phyloP scores from a whole-genome alignment of 495 filamentous ascomycete genomes.

The Tuber aestivum region DNA sequence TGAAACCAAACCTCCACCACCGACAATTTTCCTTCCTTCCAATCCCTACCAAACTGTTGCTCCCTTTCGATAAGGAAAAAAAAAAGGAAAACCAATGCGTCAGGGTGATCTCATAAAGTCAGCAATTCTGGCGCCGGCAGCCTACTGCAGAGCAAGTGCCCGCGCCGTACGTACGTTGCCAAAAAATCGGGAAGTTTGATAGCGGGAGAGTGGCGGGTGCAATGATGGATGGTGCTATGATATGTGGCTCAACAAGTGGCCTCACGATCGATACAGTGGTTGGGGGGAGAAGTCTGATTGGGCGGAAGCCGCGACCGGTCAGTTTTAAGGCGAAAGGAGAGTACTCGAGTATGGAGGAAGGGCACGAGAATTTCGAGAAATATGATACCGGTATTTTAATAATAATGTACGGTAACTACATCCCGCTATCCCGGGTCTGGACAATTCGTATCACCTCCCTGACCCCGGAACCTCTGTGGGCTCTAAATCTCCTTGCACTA shows the following conservation, averaged over 20 bases:
- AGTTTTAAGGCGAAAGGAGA: not conserved
- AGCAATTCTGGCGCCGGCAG: not conserved
- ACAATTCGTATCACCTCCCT: too few species aligned
- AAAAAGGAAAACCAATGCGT: too few species aligned
- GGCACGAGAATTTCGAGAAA: too few species aligned
- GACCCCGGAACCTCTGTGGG: too few species aligned
- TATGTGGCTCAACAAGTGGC: not conserved
- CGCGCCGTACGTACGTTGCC: not conserved
- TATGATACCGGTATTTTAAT: too few species aligned
- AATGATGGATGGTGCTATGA: too few species aligned
- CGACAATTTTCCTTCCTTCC: not conserved
- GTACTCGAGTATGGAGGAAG: too few species aligned
- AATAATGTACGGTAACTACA: too few species aligned
- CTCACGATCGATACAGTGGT: too few species aligned
- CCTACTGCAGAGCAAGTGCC: not conserved
- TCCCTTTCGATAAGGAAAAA: not conserved
- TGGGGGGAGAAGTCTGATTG: not conserved
- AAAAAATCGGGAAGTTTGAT: not conserved
- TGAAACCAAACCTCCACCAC: not conserved
- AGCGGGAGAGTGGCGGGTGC: not conserved
- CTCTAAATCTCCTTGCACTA: too few species aligned
- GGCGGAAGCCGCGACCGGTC: not conserved
- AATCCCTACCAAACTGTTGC: not conserved
- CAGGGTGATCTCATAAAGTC: slow-evolving; percentile 1
- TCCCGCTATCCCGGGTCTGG: too few species aligned